Evolutionary conservation across 306 rosid species (phyloP).

Genomic region (cucumber (Cucumis sativus)): Cucumber_9930_V3 NC_026661.2:14222501-14223000

Average conservation of each 20-base stretch:
- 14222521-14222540: slow-evolving; percentile 4
- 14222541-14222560: slow-evolving; percentile 7
- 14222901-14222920: neutral
- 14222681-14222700: neutral
- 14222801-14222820: neutral
- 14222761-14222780: slow-evolving; percentile 7
- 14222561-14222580: neutral
- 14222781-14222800: neutral
- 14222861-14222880: neutral
- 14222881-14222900: neutral
- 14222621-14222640: neutral
- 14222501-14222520: neutral
- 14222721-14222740: neutral
- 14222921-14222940: neutral
- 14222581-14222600: neutral
- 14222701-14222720: neutral
- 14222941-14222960: slow-evolving; percentile 5
- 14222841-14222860: slow-evolving; percentile 5
- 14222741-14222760: neutral
- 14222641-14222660: slow-evolving; percentile 1
- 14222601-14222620: neutral
- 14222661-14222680: slow-evolving; percentile 5
- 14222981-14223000: slow-evolving; percentile 1
- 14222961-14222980: neutral
- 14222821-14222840: neutral